A percentile compares a stretch with the other conserved stretches of the same genome.
These are phyloP conservation scores for Mycena kentingensis DNA, from an alignment of 768 basidiomycete species.

Conservation along the genomic window DNA sequence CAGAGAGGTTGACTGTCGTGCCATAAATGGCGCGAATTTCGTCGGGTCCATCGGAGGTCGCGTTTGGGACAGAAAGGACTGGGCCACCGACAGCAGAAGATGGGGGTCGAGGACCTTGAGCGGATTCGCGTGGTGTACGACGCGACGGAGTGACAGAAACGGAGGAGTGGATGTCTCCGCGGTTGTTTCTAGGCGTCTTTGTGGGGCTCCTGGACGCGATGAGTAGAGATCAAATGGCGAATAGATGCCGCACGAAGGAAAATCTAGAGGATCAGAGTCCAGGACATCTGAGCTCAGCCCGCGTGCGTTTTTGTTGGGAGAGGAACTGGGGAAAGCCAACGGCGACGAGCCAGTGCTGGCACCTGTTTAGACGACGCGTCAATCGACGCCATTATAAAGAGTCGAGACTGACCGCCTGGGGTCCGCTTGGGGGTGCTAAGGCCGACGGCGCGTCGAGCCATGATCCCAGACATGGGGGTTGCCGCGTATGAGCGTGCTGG, in stretches of 20 bases:
- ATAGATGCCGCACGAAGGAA: constrained; percentile 57
- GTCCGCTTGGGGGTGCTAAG: constrained; percentile 58
- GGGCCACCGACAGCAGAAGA: constrained; percentile 24
- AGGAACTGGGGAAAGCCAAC: constrained; percentile 64
- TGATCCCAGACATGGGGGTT: constrained; percentile 48
- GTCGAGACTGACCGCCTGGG: constrained; percentile 55
- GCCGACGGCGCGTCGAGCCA: constrained; percentile 56
- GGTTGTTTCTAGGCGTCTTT: constrained; percentile 67
- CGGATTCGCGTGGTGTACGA: constrained; percentile 32
- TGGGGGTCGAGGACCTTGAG: constrained; percentile 14
- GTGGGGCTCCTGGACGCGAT: constrained; percentile 49
- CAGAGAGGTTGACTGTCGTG: constrained; percentile 88
- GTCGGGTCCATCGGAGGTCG: constrained; percentile 71
- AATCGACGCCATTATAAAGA: constrained; percentile 12
- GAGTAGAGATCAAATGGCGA: not conserved
- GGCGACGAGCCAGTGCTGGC: constrained; percentile 66
- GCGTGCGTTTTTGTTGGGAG: constrained; percentile 51
- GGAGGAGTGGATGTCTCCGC: constrained; percentile 92
- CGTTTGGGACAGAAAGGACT: constrained; percentile 61
- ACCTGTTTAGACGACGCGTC: constrained; percentile 30
- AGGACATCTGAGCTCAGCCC: constrained; percentile 41
- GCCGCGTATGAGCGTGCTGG: constrained; percentile 44
- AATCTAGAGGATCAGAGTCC: constrained; percentile 70
- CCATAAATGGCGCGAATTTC: constrained; percentile 96
- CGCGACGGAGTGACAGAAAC: constrained; percentile 54